Evolutionary conservation across 2,329 filamentous ascomycete species (phyloP), one percentile per base, ranked within the genome.

Genomic region (Blastomyces silverae): DNA sequence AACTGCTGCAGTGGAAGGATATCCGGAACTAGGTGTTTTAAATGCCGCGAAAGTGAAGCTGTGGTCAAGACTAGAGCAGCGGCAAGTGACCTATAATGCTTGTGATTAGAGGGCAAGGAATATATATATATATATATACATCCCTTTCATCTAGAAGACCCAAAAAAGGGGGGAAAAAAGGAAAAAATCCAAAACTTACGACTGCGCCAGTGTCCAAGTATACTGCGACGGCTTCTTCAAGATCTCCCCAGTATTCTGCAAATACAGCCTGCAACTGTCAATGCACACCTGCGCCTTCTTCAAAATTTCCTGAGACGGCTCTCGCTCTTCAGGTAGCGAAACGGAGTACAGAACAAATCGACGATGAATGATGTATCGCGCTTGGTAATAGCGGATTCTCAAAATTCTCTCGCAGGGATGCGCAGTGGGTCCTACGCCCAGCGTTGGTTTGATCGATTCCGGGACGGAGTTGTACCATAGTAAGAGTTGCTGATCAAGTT

Each of bases 141-240:
- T 42, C 34, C 34, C 8, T 1, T 10, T 10, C 34, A 37, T 37
- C 34, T 37, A 37, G 34, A 37, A 37, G 34, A 34, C 31, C 3
- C 3, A 34, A 34, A 34, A 4, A 34, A 34, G 6, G 6, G 6
- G 6, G 6, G 6, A 8, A 31, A 50, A 22, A 28, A 48, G 8
- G 1, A 20, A 2, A 31, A 31, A 46, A 52, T 50, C 11, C 15
- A 55, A 25, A 34, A 61, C 66, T 57, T 69, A 75, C 73, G 73
- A 75, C 28, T 74, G 63, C 0, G 73, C 71, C 59, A 75, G 74
- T 3, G 74, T 76, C 74, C 74, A 76, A 0, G 74, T 75, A 52
- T 76, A 75, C 34, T 71, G 72, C 48, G 72, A 74, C 7, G 72
- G 74, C 63, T 70, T 67, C 44, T 66, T 64, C 50, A 76, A 61